phyloP scores from a whole-genome alignment of 345 rosid species.

The Salix exigua region DNA sequence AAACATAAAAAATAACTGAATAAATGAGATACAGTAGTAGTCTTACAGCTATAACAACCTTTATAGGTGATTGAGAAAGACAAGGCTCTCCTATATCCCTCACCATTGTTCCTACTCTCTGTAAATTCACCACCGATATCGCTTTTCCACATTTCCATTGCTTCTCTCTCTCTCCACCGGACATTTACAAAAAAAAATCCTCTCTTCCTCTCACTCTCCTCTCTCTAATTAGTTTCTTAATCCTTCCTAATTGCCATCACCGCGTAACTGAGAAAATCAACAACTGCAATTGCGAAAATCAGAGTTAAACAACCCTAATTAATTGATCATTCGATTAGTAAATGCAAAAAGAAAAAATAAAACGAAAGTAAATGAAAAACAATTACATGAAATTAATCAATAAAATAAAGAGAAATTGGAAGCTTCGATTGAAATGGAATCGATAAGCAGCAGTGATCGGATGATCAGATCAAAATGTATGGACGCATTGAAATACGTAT shows the following conservation, averaged over 20 bases:
- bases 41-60: slow-evolving; percentile 67
- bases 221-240: slow-evolving; percentile 23
- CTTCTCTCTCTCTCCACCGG: slow-evolving; percentile 47
- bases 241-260: slow-evolving; percentile 20
- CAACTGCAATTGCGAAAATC: slow-evolving; percentile 7
- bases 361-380: not conserved
- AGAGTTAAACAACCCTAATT: not conserved
- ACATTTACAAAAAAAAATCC: slow-evolving; percentile 46
- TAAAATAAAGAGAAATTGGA: not conserved
- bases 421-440: not conserved
- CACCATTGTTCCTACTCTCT: slow-evolving; percentile 65
- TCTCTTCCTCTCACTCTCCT: slow-evolving; percentile 13
- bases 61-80: slow-evolving; percentile 61
- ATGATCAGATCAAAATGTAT: slow-evolving; percentile 17
- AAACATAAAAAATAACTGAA: not conserved
- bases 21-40: slow-evolving; percentile 10
- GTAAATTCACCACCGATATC: slow-evolving; percentile 53
- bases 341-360: not conserved
- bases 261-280: slow-evolving; percentile 9
- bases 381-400: too few species aligned
- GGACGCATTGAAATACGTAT: not conserved
- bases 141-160: slow-evolving; percentile 74
- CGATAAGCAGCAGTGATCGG: slow-evolving; percentile 13
- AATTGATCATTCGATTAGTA: not conserved
- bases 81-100: slow-evolving; percentile 86